phyloP scores from a whole-genome alignment of 352 stramenopile genomes.

The Phytophthora macrochlamydospora region DNA sequence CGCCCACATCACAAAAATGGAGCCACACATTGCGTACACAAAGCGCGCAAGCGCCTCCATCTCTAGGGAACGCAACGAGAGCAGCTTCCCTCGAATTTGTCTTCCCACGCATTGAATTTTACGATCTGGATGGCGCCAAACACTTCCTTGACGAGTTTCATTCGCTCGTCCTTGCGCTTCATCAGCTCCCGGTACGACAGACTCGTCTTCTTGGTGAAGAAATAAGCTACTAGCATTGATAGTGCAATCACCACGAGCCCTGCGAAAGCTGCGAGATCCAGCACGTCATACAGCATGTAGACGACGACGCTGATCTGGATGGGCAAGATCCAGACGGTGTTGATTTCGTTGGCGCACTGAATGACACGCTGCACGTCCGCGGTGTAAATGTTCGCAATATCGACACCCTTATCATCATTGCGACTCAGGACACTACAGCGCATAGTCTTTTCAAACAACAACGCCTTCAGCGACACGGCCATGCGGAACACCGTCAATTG shows the following conservation, averaged over 20 bases:
- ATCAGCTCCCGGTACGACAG: slow-evolving; percentile 79
- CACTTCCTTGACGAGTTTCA: slow-evolving; percentile 92
- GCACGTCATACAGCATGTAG: slow-evolving; percentile 44
- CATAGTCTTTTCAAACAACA: slow-evolving; percentile 47
- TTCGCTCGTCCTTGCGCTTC: slow-evolving; percentile 84
- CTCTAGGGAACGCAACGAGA: slow-evolving; percentile 70
- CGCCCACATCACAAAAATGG: slow-evolving; percentile 63
- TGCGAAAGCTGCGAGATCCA: slow-evolving; percentile 40
- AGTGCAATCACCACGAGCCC: slow-evolving; percentile 37
- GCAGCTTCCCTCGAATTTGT: slow-evolving; percentile 78
- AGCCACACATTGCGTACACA: slow-evolving; percentile 47
- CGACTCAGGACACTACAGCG: slow-evolving; percentile 21
- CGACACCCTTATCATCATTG: slow-evolving; percentile 22
- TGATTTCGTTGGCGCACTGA: slow-evolving; percentile 38
- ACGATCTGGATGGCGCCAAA: slow-evolving; percentile 94
- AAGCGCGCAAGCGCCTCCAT: slow-evolving; percentile 66
- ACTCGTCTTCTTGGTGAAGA: slow-evolving; percentile 53
- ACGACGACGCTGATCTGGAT: slow-evolving; percentile 39
- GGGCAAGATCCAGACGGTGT: slow-evolving; percentile 52
- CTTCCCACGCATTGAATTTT: slow-evolving; percentile 94
- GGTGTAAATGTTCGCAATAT: slow-evolving; percentile 94
- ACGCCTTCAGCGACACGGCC: slow-evolving; percentile 34
- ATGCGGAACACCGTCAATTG: slow-evolving; percentile 34
- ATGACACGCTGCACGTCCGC: slow-evolving; percentile 86
- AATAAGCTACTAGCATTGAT: slow-evolving; percentile 45